Base-by-base conservation (phyloP, 768 basidiomycete genomes). In the Arthromyces matolae region DNA sequence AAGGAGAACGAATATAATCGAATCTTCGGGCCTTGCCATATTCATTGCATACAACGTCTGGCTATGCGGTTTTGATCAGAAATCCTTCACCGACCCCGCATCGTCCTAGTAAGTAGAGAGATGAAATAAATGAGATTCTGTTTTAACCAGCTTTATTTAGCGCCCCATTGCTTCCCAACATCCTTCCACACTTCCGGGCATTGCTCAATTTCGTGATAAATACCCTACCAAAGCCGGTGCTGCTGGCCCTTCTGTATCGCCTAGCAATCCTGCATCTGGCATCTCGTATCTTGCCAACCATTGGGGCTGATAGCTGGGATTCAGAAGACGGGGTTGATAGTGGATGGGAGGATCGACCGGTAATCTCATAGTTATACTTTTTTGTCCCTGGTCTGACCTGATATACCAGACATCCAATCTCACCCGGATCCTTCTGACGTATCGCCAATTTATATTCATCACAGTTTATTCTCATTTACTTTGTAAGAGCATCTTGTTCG, bases 41-140 rank as follows among this genome's bases (percentile, higher is more conserved):
- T 91, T 94, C 64, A 79, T 96, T 33, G 89, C 91, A 5, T 93
- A 90, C 64, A 91, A 91, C 54, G 79, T 93, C 27, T 93, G 92
- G 92, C 73, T 93, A 27, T 91, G 89, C 60, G 88, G 88, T 14
- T 84, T 87, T 55, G 86, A 88, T 63, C 79, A 81, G 54, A 78
- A 80, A 45, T 81, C 86, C 0, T 82, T 84, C 54, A 81, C 80
- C 22, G 83, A 87, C 59, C 79, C 84, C 8, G 80, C 83, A 28
- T 85, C 84, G 9, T 83, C 86, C 42, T 89, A 90, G 89, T 91
- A 64, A 42, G 84, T 76, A 12, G 36, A 34, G 37, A 38, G 20
- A 31, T 29, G 24, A 20, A 28, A 14, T 42, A 45, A 14, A 18
- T 8, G 14, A 27, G 8, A 10, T 39, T 42, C 34, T 39, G 29